phyloP scores from a whole-genome alignment of 179 eudicot genomes.

The Silene vulgaris region DNA sequence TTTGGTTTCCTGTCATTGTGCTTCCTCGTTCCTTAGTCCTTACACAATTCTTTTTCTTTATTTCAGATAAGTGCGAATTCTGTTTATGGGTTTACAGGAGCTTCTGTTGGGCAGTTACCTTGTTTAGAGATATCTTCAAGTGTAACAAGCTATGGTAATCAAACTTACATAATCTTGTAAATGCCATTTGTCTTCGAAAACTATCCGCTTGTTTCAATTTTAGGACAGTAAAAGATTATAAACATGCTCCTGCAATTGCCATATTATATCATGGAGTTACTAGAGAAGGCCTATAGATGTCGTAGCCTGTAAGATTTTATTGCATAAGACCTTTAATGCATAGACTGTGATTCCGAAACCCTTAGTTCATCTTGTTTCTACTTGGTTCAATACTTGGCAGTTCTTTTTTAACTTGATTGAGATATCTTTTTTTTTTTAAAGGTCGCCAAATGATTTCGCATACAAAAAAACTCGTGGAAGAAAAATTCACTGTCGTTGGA shows the following conservation, averaged over 20 bases:
- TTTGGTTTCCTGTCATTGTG: not conserved
- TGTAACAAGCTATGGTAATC: constrained; percentile 97
- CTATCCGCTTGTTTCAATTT: constrained; percentile 6
- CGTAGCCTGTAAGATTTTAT: constrained; percentile 3
- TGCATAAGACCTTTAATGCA: not conserved
- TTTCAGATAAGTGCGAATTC: constrained; percentile 98
- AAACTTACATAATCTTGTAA: constrained; percentile 15
- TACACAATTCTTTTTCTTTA: constrained; percentile 16
- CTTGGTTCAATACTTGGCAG: constrained; percentile 3
- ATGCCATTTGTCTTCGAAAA: constrained; percentile 13
- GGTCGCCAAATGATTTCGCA: constrained; percentile 99
- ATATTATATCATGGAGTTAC: not conserved
- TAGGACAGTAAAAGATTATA: not conserved
- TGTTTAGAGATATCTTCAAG: constrained; percentile 98
- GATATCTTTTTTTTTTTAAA: constrained; percentile 28
- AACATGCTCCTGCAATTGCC: not conserved
- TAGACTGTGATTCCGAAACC: constrained; percentile 10
- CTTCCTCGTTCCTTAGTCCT: constrained; percentile 13
- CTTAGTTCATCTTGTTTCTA: not conserved
- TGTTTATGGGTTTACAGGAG: constrained; percentile 99
- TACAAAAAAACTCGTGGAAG: constrained; percentile 93
- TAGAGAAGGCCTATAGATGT: not conserved
- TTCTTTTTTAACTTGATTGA: constrained; percentile 15
- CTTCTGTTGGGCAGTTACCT: constrained; percentile 90
- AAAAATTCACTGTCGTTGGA: constrained; percentile 63